Evolutionary conservation across 352 stramenopile species (phyloP), one percentile per base, ranked within the genome.

Genomic region (Elongisporangium prolatum): DNA sequence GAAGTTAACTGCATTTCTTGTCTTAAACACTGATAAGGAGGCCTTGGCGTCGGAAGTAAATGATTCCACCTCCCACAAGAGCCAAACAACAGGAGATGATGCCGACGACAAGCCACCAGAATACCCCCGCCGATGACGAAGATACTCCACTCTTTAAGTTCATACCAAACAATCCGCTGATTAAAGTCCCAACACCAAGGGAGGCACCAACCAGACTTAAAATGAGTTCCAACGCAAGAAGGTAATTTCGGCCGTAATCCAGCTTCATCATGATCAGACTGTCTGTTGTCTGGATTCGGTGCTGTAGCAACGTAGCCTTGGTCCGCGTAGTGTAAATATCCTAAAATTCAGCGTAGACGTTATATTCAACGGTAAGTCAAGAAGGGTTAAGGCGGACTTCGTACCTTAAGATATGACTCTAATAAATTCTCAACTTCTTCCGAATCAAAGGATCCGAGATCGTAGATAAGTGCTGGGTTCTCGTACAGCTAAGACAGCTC

Each of bases 211-310:
- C 61, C 34, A 88, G 69, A 13, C 65, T 77, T 63, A 85, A 88
- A 24, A 86, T 60, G 25, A 88, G 50, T 34, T 85, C 78, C 14
- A 85, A 72, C 0, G 65, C 66, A 0, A 88, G 73, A 24, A 89
- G 48, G 48, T 89, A 77, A 64, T 89, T 89, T 54, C 79, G 79
- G 60, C 74, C 73, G 37, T 75, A 79, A 67, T 89, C 79, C 54
- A 89, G 73, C 58, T 89, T 83, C 57, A 87, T 68, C 76, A 83
- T 89, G 55, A 89, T 69, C 4, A 89, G 63, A 47, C 75, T 88
- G 56, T 91, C 81, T 0, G 81, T 91, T 58, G 82, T 88, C 14
- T 74, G 67, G 59, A 91, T 91, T 21, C 81, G 81, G 48, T 86
- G 74, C 51, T 89, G 75, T 53, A 91, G 67, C 24, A 91, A 52